phyloP scores from a whole-genome alignment of 768 basidiomycete species.

The Coprinopsis sp. region DNA sequence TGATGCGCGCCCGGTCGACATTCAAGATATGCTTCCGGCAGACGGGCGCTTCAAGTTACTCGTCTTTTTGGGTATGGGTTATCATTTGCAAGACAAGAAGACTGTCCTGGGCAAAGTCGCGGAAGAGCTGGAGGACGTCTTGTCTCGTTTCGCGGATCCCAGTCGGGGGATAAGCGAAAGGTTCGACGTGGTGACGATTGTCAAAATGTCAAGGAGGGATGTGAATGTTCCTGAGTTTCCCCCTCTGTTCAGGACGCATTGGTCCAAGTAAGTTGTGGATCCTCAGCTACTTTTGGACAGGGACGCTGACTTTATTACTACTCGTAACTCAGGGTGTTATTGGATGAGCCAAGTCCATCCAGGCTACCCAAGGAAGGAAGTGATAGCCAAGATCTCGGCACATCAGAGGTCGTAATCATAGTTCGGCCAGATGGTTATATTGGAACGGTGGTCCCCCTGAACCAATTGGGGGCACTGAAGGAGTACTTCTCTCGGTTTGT shows the following conservation, averaged over 20 bases:
- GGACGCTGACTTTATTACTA: neutral
- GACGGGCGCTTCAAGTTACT: slow-evolving; percentile 54
- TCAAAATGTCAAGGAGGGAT: slow-evolving; percentile 31
- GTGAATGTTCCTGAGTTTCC: slow-evolving; percentile 46
- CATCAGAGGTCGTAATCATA: slow-evolving; percentile 41
- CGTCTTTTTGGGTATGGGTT: slow-evolving; percentile 39
- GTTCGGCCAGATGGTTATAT: slow-evolving; percentile 68
- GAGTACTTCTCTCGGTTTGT: too few relatives aligned
- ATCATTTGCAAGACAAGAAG: slow-evolving; percentile 17
- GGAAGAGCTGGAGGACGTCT: slow-evolving; percentile 26
- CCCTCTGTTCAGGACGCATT: slow-evolving; percentile 43
- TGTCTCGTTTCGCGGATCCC: slow-evolving; percentile 27
- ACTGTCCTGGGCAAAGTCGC: slow-evolving; percentile 28
- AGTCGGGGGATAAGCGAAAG: slow-evolving; percentile 26
- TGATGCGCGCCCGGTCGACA: slow-evolving; percentile 44
- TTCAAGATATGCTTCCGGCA: slow-evolving; percentile 50
- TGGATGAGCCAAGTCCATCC: slow-evolving; percentile 57
- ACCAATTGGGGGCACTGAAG: too few relatives aligned
- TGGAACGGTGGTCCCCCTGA: slow-evolving; percentile 48
- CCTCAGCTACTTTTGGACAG: neutral
- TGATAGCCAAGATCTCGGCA: slow-evolving; percentile 47
- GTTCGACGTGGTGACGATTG: slow-evolving; percentile 42
- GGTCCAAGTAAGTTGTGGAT: slow-evolving; percentile 47
- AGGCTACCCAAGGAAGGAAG: slow-evolving; percentile 34
- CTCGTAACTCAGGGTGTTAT: slow-evolving; percentile 40